Base-by-base conservation (phyloP, 2,329 filamentous ascomycete species). In the Cladosporium colombiae region DNA sequence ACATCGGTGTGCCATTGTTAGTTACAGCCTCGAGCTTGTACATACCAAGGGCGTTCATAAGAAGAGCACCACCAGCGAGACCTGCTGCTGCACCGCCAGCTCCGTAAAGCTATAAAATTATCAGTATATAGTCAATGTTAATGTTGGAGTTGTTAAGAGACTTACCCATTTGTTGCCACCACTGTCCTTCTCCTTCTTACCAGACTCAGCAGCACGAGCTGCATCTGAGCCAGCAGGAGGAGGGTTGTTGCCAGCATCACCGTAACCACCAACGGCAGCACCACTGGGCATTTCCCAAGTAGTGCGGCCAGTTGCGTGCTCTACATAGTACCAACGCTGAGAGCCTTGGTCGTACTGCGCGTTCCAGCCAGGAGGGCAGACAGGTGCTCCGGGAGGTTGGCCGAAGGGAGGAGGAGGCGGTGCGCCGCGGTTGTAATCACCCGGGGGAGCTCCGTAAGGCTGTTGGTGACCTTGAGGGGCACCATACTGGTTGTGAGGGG, bases 311-410 rank as follows among this genome's bases (percentile, higher is more conserved):
- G 86, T 86, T 56, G 84, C 80, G 65, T 86, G 79, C 75, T 90
- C 87, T 65, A 87, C 81, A 72, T 88, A 91, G 78, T 86, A 90
- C 80, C 86, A 89, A 64, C 86, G 85, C 73, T 88, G 85, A 67
- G 82, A 79, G 66, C 80, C 81, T 65, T 85, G 83, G 69, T 91
- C 88, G 77, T 84, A 91, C 75, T 89, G 84, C 27, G 86, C 81
- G 31, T 80, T 78, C 88, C 88, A 91, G 70, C 88, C 88, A 59
- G 81, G 73, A 27, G 88, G 82, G 69, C 89, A 79, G 67, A 84
- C 79, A 27, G 88, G 83, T 44, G 69, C 70, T 25, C 67, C 68
- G 10, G 67, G 68, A 18, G 70, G 66, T 72, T 77, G 64, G 29
- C 69, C 68, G 49, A 74, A 74, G 5, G 74, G 72, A 13, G 75